Conservation (phyloP, 495 filamentous ascomycete genomes). For the Neurospora africana region DNA sequence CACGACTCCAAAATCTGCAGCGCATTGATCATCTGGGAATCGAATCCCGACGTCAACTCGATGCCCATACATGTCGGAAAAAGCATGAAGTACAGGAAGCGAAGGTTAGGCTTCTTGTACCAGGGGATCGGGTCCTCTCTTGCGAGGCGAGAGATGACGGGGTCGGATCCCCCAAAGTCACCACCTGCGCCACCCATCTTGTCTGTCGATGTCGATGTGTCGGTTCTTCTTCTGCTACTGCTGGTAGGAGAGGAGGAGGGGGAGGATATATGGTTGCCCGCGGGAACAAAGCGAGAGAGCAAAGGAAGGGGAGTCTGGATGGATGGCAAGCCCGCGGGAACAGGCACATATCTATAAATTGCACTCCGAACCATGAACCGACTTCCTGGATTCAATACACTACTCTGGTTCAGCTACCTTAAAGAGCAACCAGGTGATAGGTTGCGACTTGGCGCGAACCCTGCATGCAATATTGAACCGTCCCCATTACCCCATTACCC, state of each 20-base stretch:
- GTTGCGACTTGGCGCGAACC: neutral
- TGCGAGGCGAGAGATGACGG: constrained; percentile 37
- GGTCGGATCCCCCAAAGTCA: constrained; percentile 17
- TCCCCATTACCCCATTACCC: neutral
- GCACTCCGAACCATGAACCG: neutral
- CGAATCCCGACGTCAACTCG: constrained; percentile 63
- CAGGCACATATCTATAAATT: neutral
- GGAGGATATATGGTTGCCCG: too few relatives aligned
- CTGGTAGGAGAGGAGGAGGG: neutral
- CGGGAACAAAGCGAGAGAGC: too few relatives aligned
- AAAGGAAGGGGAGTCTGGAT: neutral
- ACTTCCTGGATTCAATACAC: neutral
- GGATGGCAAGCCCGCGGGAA: neutral
- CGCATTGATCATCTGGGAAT: constrained; percentile 61
- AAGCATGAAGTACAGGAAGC: constrained; percentile 47
- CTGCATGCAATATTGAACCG: neutral
- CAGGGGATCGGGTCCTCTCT: constrained; percentile 41
- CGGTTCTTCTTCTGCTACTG: neutral
- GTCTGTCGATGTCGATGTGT: neutral
- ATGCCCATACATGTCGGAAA: constrained; percentile 58
- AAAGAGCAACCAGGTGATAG: neutral
- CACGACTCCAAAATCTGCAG: constrained; percentile 50
- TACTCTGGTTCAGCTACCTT: neutral
- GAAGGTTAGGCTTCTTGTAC: constrained; percentile 54
- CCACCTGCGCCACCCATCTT: neutral